These are phyloP conservation scores for Senna siamea DNA, from an alignment of 306 rosid genomes.

Conservation along the genomic window DNA sequence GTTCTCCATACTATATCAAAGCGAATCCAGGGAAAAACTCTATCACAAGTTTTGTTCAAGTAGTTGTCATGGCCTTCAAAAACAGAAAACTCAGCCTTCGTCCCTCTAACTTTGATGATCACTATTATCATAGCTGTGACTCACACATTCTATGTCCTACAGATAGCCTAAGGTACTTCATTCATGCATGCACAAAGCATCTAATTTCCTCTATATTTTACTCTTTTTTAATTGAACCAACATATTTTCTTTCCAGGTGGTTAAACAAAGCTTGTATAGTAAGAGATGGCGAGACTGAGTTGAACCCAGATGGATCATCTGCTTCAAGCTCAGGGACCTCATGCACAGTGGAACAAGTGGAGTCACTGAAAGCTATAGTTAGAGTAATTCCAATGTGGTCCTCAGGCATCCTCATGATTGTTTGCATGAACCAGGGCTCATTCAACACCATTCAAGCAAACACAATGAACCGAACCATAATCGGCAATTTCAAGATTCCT, in stretches of 20 bases:
- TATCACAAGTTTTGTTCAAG: slow-evolving; percentile 44
- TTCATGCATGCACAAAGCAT: too few relatives aligned
- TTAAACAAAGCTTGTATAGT: slow-evolving; percentile 65
- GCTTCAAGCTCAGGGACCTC: slow-evolving; percentile 53
- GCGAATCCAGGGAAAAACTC: slow-evolving; percentile 36
- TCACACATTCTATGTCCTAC: neutral
- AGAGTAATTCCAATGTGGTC: slow-evolving; percentile 59
- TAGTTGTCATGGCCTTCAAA: slow-evolving; percentile 21
- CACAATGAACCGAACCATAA: slow-evolving; percentile 43
- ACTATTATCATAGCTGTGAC: neutral
- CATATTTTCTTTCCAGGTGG: slow-evolving; percentile 11
- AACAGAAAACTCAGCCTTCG: neutral
- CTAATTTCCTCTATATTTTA: too few relatives aligned
- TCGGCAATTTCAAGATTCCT: slow-evolving; percentile 44
- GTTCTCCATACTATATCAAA: slow-evolving; percentile 52
- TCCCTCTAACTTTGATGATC: neutral
- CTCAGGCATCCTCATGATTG: slow-evolving; percentile 44
- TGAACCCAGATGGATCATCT: slow-evolving; percentile 43
- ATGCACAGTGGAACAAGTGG: slow-evolving; percentile 62
- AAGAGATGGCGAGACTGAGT: slow-evolving; percentile 26
- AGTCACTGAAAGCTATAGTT: slow-evolving; percentile 49
- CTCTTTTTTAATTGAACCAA: too few relatives aligned
- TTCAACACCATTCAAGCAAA: slow-evolving; percentile 15
- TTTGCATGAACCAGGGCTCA: neutral
- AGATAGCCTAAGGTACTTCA: neutral